Evolutionary conservation across 164 flowering plant genomes (phyloP).

Genomic region (Magnolia changhungtana): DNA sequence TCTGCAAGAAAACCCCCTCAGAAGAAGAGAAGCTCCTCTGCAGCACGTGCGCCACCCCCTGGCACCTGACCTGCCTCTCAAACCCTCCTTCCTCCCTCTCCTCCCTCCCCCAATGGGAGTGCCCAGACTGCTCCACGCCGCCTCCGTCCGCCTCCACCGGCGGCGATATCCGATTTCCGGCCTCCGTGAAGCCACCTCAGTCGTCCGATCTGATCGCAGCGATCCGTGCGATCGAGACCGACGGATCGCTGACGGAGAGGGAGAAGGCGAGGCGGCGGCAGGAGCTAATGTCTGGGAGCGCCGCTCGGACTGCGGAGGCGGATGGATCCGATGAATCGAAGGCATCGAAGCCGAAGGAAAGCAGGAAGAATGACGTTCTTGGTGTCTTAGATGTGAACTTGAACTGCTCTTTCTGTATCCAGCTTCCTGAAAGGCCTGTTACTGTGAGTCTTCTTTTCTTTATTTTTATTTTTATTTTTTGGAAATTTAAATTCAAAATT

Average conservation of each 20-base stretch:
- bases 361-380: slow-evolving; percentile 27
- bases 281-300: slow-evolving; percentile 32
- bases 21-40: slow-evolving; percentile 50
- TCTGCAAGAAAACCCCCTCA: slow-evolving; percentile 48
- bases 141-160: slow-evolving; percentile 7
- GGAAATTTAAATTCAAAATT: not conserved
- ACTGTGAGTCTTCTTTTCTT: slow-evolving; percentile 41
- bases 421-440: slow-evolving; percentile 76
- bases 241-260: slow-evolving; percentile 45
- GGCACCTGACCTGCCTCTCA: slow-evolving; percentile 69
- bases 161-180: not conserved
- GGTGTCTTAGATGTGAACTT: slow-evolving; percentile 42
- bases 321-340: not conserved
- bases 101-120: slow-evolving; percentile 50
- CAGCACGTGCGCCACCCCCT: slow-evolving; percentile 70
- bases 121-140: slow-evolving; percentile 68
- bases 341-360: slow-evolving; percentile 29
- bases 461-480: not conserved
- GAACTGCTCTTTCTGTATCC: slow-evolving; percentile 70
- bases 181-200: not conserved
- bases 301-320: not conserved
- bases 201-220: slow-evolving; percentile 37
- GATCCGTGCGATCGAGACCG: slow-evolving; percentile 65
- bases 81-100: slow-evolving; percentile 38
- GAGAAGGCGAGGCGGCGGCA: slow-evolving; percentile 84